A percentile compares a stretch with the other conserved stretches of the same genome.
These are phyloP conservation scores for Amanita fuliginea DNA, from an alignment of 768 basidiomycete genomes.

Conservation along the genomic window DNA sequence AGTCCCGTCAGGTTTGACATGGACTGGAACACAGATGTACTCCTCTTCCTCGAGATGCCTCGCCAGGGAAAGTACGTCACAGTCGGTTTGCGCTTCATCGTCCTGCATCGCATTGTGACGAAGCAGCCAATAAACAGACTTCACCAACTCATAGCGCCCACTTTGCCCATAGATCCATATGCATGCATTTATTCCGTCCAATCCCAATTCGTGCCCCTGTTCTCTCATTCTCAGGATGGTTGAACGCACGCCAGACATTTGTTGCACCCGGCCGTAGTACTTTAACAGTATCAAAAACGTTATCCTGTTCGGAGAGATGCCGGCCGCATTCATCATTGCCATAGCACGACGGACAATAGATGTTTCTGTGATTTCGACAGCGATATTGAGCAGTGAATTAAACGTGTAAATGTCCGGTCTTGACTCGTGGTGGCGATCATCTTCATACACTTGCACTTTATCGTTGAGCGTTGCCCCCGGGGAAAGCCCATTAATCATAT, in stretches of 20 bases:
- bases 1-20: slow-evolving; percentile 44
- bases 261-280: slow-evolving; percentile 36
- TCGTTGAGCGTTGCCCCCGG: slow-evolving; percentile 22
- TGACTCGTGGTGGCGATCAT: slow-evolving; percentile 12
- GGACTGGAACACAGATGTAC: slow-evolving; percentile 29
- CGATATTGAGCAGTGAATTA: slow-evolving; percentile 56
- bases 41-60: slow-evolving; percentile 31
- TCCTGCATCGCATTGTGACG: slow-evolving; percentile 38
- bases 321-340: slow-evolving; percentile 41
- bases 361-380: slow-evolving; percentile 36
- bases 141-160: slow-evolving; percentile 41
- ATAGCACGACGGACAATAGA: slow-evolving; percentile 39
- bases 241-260: slow-evolving; percentile 43
- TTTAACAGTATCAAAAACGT: slow-evolving; percentile 51
- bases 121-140: slow-evolving; percentile 52
- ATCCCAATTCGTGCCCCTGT: slow-evolving; percentile 37
- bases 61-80: slow-evolving; percentile 23
- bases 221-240: slow-evolving; percentile 42
- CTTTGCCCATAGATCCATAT: slow-evolving; percentile 58
- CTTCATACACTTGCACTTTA: slow-evolving; percentile 3
- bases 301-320: slow-evolving; percentile 44
- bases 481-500: slow-evolving; percentile 37
- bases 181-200: slow-evolving; percentile 61
- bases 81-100: slow-evolving; percentile 14
- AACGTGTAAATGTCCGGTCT: slow-evolving; percentile 61